Base-by-base conservation (phyloP, 345 rosid species). In the Sisymbrium altissimum region DNA sequence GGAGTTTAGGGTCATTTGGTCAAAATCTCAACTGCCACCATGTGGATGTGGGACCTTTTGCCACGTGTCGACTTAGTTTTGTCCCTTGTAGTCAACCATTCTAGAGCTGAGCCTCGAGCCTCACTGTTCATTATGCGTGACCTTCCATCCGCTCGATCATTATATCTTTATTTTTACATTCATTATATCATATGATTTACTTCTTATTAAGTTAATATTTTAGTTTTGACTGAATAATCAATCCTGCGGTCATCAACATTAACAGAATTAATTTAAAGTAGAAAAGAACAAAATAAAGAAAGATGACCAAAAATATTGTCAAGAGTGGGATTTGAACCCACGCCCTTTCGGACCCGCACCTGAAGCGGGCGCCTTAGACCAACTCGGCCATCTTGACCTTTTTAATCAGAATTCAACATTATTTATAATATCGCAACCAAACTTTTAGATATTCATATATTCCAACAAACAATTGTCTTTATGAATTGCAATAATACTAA, bases 261-360 rank as follows among this genome's bases (percentile, higher is more conserved):
- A 13, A 54, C 59, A 27, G 36, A 10, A 54, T 54, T 27, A 7
- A 54, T 3, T 3, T 27, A 53, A 27, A 29, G 59, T 18, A 27
- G 27, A 53, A 53, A n/a, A 13, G 10, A 54, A 29, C 4, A 0
- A 1, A 39, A 39, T 10, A 10, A 39, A 39, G 10, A 38, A 10
- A 29, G 25, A 4, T 30, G 53, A 53, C 27, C 4, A 41, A 53
- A 1, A 0, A 1, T 7, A 0, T 0, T 88, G 92, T 91, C 95
- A 89, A 87, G 95, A 91, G 84, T 89, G 93, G 89, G 93, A 89
- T 89, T 91, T 82, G 93, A 89, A 89, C 93, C 91, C 91, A 87
- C 82, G 90, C 90, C 96, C 97, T 87, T 86, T 89, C 88, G 88
- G 88, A 85, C 90, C 87, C 84, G 89, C 81, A 87, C 93, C 91